Percentiles rank a stretch among this genome's conserved stretches.
Conservation (phyloP, 768 basidiomycete genomes). For the Peribolospora kevripleyi region DNA sequence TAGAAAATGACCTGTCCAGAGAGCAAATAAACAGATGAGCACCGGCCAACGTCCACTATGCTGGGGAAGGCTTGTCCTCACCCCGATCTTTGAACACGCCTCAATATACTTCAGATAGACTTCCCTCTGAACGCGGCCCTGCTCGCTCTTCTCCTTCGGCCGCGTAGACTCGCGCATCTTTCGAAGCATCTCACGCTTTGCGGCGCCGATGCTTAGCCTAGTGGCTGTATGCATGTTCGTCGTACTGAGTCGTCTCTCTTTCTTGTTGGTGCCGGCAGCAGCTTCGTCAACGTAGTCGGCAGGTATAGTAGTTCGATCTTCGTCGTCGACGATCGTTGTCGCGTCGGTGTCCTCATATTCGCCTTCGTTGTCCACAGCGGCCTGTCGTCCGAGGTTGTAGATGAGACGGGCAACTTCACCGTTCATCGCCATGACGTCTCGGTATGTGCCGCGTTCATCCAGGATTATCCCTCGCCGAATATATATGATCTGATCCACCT, state of each 20-base stretch:
- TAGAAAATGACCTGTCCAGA: conserved; percentile 14
- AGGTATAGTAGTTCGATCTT: conserved; percentile 13
- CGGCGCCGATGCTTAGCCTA: conserved; percentile 13
- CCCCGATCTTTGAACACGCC: conserved; percentile 16
- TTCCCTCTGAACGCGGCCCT: conserved; percentile 20
- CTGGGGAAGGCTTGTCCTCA: too few relatives aligned
- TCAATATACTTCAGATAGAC: conserved; percentile 23
- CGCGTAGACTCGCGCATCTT: conserved; percentile 9
- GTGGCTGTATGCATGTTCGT: conserved; percentile 16
- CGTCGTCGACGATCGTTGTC: conserved; percentile 15
- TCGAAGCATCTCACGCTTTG: conserved; percentile 7
- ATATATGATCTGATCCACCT: conserved; percentile 19
- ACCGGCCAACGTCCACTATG: too few relatives aligned
- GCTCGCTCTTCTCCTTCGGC: conserved; percentile 16
- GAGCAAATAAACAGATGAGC: too few relatives aligned
- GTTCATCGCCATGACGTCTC: conserved; percentile 14
- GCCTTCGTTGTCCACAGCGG: conserved; percentile 12
- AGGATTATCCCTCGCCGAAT: not conserved
- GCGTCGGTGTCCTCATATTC: conserved; percentile 11
- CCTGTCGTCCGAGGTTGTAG: conserved; percentile 30
- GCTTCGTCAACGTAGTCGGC: conserved; percentile 10
- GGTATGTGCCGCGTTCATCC: conserved; percentile 27
- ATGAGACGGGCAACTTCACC: conserved; percentile 25
- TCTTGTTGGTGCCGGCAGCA: not conserved
- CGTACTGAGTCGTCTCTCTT: not conserved